Percentiles rank a stretch among this genome's conserved stretches.
phyloP scores from a whole-genome alignment of 2,329 filamentous ascomycete species.

The Byssothecium circinans region DNA sequence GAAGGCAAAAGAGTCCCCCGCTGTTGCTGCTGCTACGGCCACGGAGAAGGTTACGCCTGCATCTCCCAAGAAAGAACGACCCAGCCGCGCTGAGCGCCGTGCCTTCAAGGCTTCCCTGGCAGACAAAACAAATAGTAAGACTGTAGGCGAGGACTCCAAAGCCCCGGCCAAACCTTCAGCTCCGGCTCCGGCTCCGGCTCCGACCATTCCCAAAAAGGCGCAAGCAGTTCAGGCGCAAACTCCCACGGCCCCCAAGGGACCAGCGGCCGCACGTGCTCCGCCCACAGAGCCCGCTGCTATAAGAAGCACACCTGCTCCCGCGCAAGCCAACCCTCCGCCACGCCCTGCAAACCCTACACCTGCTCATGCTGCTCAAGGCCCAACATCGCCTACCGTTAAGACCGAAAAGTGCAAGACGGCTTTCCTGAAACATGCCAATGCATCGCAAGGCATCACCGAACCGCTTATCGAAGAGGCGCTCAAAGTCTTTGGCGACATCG shows the following conservation, averaged over 20 bases:
- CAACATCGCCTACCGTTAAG: constrained; percentile 32
- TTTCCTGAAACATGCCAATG: constrained; percentile 64
- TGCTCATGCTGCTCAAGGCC: constrained; percentile 15
- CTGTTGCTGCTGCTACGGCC: constrained; percentile 13
- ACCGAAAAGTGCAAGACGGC: constrained; percentile 52
- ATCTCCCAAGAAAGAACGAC: constrained; percentile 44
- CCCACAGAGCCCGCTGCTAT: constrained; percentile 34
- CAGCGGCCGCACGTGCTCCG: constrained; percentile 30
- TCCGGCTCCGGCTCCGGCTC: constrained; percentile 33
- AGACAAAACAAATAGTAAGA: constrained; percentile 38
- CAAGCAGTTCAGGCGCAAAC: constrained; percentile 24
- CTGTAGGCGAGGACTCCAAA: constrained; percentile 24
- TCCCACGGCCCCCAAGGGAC: constrained; percentile 32
- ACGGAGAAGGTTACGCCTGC: constrained; percentile 32
- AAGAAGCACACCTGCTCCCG: constrained; percentile 17
- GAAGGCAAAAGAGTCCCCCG: constrained; percentile 32
- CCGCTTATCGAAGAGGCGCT: constrained; percentile 74
- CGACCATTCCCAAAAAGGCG: constrained; percentile 46
- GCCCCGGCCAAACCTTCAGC: constrained; percentile 29
- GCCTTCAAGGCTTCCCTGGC: constrained; percentile 41
- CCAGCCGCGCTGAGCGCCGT: constrained; percentile 42
- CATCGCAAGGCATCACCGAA: constrained; percentile 90
- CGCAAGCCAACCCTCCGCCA: constrained; percentile 12
- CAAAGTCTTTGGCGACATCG: constrained; percentile 71
- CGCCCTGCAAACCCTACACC: constrained; percentile 19